phyloP scores from a whole-genome alignment of 768 basidiomycete species.

The Peribolospora kevripleyi region DNA sequence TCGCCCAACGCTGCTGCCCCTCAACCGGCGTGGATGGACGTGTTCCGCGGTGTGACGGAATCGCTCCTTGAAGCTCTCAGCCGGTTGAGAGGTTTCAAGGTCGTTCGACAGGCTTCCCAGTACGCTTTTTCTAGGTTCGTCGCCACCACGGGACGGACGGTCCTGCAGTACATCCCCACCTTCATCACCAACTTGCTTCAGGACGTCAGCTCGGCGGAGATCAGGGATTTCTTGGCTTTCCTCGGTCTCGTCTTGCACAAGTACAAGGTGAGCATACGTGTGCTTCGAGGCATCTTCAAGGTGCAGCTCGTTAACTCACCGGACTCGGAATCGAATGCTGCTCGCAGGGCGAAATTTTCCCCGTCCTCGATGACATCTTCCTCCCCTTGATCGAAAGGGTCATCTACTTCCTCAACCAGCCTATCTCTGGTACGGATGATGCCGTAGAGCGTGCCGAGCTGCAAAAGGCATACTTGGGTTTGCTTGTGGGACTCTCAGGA shows the following conservation, averaged over 20 bases:
- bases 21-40: slow-evolving; percentile 40
- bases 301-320: neutral
- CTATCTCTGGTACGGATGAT: slow-evolving; percentile 67
- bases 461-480: slow-evolving; percentile 61
- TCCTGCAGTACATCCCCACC: slow-evolving; percentile 64
- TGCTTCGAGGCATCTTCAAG: neutral
- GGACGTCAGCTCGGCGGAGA: slow-evolving; percentile 73
- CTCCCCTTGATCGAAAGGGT: slow-evolving; percentile 68
- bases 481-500: slow-evolving; percentile 56
- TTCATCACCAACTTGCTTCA: slow-evolving; percentile 75
- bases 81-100: slow-evolving; percentile 61
- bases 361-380: slow-evolving; percentile 71
- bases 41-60: slow-evolving; percentile 66
- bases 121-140: slow-evolving; percentile 83
- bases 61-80: slow-evolving; percentile 67
- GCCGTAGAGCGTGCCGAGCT: slow-evolving; percentile 50
- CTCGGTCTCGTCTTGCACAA: slow-evolving; percentile 74
- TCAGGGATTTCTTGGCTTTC: slow-evolving; percentile 89
- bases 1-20: slow-evolving; percentile 40
- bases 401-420: slow-evolving; percentile 48
- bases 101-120: slow-evolving; percentile 75
- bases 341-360: slow-evolving; percentile 51
- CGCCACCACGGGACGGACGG: slow-evolving; percentile 60
- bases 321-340: neutral
- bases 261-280: slow-evolving; percentile 38